Base-by-base conservation (phyloP, 305 asterid genomes). In the Fraxinus paxiana region DNA sequence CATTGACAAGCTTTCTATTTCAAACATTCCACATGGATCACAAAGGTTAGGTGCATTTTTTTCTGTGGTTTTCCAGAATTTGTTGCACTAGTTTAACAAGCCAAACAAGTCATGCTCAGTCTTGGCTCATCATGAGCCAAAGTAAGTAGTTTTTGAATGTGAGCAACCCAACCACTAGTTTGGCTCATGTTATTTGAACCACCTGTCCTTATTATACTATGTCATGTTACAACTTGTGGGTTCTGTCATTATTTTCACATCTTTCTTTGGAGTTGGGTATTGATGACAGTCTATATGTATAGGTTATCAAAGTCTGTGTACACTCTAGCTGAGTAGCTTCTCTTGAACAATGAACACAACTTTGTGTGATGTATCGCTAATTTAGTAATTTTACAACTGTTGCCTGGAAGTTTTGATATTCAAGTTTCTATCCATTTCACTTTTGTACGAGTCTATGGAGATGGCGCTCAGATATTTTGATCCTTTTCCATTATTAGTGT, bases 1-100 rank as follows among this genome's bases (percentile, higher is more conserved):
- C 37, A 87, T 96, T 48, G 98, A 96, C 88, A 94, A 94, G 90
- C 98, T 96, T 76, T 96, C 99, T 33, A 96, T 96, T 83, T 96
- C 99, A 72, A 96, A 96, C 82, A 85, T 96, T 83, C 97, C 98
- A 5, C 76, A 69, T 77, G 91, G 87, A 85, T 96, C 98, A 41
- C 89, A 89, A 38, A 92, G 97, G 99, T 96, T 73, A 63, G 87
- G 26, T 63, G 73, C 76, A 54, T 79, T 76, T 71, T 75, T 41
- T 73, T 82, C 59, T 75, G 34, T 51, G 22, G 59, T 31, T 48
- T 75, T 84, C 67, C 75, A 6, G 7, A 26, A 12, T 22, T 31
- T 41, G 33, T 67, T 43, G 46, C 63, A 5, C 41, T 61, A 67
- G 4, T 31, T 70, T 5, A n/a, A 70, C 12, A 15, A 15, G 24